Evolutionary conservation across 2,329 filamentous ascomycete species (phyloP).

Genomic region (Xylariomycetidae sp.): DNA sequence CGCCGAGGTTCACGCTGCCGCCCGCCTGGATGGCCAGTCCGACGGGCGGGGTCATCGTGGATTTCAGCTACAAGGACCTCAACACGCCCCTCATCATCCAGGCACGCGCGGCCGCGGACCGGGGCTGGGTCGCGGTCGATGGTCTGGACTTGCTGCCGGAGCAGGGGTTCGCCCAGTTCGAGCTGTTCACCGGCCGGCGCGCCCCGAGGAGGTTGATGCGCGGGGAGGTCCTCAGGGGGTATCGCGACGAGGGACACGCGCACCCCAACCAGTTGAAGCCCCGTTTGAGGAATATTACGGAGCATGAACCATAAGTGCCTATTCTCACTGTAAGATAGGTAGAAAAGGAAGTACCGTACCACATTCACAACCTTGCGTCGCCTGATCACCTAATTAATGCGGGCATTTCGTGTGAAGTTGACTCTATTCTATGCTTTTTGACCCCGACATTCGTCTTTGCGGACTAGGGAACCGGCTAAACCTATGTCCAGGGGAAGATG

Average conservation of each 20-base stretch:
- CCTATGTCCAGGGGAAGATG: too few relatives aligned
- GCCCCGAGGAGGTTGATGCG: constrained; percentile 67
- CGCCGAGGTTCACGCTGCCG: constrained; percentile 66
- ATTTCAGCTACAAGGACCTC: constrained; percentile 68
- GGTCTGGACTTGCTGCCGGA: constrained; percentile 71
- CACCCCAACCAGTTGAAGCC: constrained; percentile 36
- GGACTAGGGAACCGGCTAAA: too few relatives aligned
- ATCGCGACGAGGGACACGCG: constrained; percentile 34
- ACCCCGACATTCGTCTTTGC: too few relatives aligned
- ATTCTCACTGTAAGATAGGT: too few relatives aligned
- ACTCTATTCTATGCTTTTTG: too few relatives aligned
- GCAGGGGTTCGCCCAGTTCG: constrained; percentile 76
- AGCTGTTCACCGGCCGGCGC: constrained; percentile 68
- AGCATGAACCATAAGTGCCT: constrained; percentile 32
- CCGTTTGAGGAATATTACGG: constrained; percentile 32
- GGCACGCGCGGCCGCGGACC: constrained; percentile 51
- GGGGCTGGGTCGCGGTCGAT: constrained; percentile 69
- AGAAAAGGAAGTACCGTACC: too few relatives aligned
- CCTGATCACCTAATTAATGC: too few relatives aligned
- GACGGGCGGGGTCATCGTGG: constrained; percentile 70
- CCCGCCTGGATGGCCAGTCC: constrained; percentile 63
- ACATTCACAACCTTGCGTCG: too few relatives aligned
- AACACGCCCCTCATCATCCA: constrained; percentile 66
- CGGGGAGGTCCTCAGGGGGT: constrained; percentile 49
- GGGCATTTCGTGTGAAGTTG: too few relatives aligned